phyloP scores from a whole-genome alignment of 2,329 filamentous ascomycete species.

The Colletotrichum orbiculare region DNA sequence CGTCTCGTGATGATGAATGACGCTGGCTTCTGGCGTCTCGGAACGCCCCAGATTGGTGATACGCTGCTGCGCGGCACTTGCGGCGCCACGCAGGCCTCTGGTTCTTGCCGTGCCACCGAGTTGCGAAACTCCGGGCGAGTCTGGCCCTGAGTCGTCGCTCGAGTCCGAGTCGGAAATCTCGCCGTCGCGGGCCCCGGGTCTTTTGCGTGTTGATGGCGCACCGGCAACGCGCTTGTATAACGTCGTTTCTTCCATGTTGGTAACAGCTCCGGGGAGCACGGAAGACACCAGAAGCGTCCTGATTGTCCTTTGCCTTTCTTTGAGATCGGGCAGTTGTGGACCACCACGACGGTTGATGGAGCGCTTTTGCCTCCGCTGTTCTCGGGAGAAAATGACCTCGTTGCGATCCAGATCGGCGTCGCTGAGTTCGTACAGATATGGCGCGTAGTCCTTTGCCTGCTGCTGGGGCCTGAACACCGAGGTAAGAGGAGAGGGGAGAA shows the following conservation, averaged over 20 bases:
- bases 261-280: conserved; percentile 87
- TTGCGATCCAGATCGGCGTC: conserved; percentile 90
- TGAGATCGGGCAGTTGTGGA: conserved; percentile 93
- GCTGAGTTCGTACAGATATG: conserved; percentile 92
- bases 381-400: conserved; percentile 91
- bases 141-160: conserved; percentile 86
- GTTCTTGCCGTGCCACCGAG: conserved; percentile 84
- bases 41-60: conserved; percentile 87
- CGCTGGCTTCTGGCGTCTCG: conserved; percentile 84
- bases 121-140: conserved; percentile 84
- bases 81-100: conserved; percentile 88
- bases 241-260: conserved; percentile 83
- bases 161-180: conserved; percentile 90
- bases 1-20: conserved; percentile 73
- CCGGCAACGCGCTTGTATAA: conserved; percentile 83
- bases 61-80: conserved; percentile 85
- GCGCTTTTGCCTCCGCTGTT: conserved; percentile 93
- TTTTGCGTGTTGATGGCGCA: conserved; percentile 65
- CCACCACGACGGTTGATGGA: conserved; percentile 94
- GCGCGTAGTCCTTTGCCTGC: conserved; percentile 92
- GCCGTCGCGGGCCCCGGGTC: conserved; percentile 69
- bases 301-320: conserved; percentile 92
- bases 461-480: conserved; percentile 90
- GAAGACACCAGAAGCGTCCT: conserved; percentile 92
- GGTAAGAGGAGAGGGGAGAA: conserved; percentile 85